Percentiles rank a stretch among this genome's conserved stretches.
Conservation (phyloP, 2,329 filamentous ascomycete species). For the Anisogramma anomala region DNA sequence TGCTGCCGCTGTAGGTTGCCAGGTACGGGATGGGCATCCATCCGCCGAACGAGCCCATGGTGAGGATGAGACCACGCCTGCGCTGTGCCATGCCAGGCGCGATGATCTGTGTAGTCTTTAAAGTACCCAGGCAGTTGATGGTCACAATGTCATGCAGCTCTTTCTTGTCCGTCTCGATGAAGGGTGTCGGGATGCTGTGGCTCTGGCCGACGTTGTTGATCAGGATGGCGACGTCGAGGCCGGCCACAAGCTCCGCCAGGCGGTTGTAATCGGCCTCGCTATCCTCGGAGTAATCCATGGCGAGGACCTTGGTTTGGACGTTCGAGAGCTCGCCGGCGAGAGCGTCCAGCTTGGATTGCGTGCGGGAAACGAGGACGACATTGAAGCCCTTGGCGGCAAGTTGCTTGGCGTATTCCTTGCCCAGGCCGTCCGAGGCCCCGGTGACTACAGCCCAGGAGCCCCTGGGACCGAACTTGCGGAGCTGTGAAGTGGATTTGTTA, state of each 20-base stretch:
- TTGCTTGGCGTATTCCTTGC: constrained; percentile 89
- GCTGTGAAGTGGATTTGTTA: constrained; percentile 35
- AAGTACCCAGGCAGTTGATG: constrained; percentile 87
- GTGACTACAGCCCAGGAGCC: constrained; percentile 93
- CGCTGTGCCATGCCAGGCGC: constrained; percentile 75
- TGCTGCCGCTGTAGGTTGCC: constrained; percentile 93
- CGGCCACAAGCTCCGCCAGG: constrained; percentile 55
- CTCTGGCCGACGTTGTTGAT: constrained; percentile 96
- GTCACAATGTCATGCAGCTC: constrained; percentile 86
- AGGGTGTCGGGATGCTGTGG: constrained; percentile 85
- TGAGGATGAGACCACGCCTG: constrained; percentile 79
- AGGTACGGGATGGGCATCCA: constrained; percentile 84
- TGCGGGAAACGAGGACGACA: constrained; percentile 86
- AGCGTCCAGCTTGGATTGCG: constrained; percentile 75
- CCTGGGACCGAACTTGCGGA: constrained; percentile 79
- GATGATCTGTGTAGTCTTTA: constrained; percentile 76
- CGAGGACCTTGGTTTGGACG: constrained; percentile 63
- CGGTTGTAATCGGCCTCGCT: constrained; percentile 67
- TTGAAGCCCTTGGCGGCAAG: constrained; percentile 90
- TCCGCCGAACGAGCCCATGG: constrained; percentile 94
- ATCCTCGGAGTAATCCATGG: constrained; percentile 86
- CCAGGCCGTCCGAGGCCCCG: constrained; percentile 89
- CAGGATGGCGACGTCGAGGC: constrained; percentile 72
- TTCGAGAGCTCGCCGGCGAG: constrained; percentile 61
- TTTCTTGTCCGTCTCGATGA: constrained; percentile 63